phyloP scores from a whole-genome alignment of 2,329 filamentous ascomycete genomes.

The Colletotrichum eleusines region DNA sequence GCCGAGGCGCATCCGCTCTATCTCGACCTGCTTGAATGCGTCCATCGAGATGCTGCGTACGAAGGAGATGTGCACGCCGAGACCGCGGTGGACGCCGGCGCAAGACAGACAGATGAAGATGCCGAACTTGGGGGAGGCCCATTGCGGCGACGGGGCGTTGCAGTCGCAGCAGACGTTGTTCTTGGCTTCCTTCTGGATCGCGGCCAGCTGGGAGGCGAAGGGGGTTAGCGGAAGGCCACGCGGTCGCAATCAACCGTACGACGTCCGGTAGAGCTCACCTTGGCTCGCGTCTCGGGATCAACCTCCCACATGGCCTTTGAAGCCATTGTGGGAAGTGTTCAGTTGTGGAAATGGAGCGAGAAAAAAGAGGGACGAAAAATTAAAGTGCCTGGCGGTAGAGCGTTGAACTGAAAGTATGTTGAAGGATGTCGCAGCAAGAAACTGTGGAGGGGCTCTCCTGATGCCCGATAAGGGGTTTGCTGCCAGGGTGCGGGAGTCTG shows the following conservation, averaged over 20 bases:
- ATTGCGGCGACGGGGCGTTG: conserved; percentile 95
- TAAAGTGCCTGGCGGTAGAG: conserved; percentile 1
- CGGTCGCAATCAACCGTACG: conserved; percentile 20
- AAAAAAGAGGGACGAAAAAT: not conserved
- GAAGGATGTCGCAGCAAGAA: conserved; percentile 37
- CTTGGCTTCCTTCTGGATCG: conserved; percentile 89
- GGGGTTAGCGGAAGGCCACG: conserved; percentile 26
- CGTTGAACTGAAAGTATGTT: conserved; percentile 4
- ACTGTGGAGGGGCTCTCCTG: conserved; percentile 35
- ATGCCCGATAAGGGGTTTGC: conserved; percentile 39
- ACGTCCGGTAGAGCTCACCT: conserved; percentile 67
- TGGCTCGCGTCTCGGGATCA: conserved; percentile 95
- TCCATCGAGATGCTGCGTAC: conserved; percentile 99
- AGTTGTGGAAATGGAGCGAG: conserved; percentile 2
- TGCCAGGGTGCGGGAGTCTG: conserved; percentile 31
- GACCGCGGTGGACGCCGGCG: conserved; percentile 91
- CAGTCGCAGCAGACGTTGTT: conserved; percentile 97
- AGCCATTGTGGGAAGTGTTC: conserved; percentile 60
- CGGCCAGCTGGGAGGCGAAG: conserved; percentile 73
- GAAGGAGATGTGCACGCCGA: conserved; percentile 98
- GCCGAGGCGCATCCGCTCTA: conserved; percentile 91
- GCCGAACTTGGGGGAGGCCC: conserved; percentile 97
- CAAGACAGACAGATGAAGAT: conserved; percentile 99
- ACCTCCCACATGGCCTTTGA: conserved; percentile 97
- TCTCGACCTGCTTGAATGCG: conserved; percentile 93